phyloP scores from a whole-genome alignment of 2,329 filamentous ascomycete species.

The Colletotrichum chrysophilum region DNA sequence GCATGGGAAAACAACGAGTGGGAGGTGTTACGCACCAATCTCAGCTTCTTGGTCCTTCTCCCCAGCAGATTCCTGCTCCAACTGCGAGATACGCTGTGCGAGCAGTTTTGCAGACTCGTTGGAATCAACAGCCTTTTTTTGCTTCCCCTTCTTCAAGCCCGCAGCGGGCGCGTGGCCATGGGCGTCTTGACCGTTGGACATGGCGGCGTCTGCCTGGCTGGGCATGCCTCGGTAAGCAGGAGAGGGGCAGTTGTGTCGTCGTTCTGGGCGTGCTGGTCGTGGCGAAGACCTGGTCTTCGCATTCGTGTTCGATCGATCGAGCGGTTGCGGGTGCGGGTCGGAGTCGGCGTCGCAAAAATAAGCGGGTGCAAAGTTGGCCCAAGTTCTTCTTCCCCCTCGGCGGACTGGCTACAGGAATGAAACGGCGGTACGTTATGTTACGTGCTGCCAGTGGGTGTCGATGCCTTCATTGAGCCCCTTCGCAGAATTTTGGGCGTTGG shows the following conservation, averaged over 20 bases:
- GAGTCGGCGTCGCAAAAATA: conserved; percentile 15
- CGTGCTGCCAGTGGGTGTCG: background rate
- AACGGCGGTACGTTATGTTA: background rate
- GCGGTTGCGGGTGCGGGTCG: background rate
- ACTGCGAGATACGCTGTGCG: conserved; percentile 90
- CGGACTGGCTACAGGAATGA: background rate
- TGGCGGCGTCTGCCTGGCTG: conserved; percentile 45
- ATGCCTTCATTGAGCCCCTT: conserved; percentile 11
- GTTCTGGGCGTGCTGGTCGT: conserved; percentile 4
- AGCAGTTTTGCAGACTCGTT: conserved; percentile 91
- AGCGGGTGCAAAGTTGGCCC: conserved; percentile 1
- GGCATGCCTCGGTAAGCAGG: conserved; percentile 34
- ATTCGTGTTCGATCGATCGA: conserved; percentile 19
- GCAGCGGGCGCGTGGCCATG: conserved; percentile 43
- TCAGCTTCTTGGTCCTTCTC: conserved; percentile 96
- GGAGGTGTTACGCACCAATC: conserved; percentile 68
- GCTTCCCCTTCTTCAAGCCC: conserved; percentile 78
- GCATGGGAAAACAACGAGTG: conserved; percentile 4
- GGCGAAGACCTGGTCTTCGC: conserved; percentile 13
- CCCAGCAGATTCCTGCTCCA: conserved; percentile 90
- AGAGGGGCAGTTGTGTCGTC: background rate
- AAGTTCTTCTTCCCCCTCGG: background rate
- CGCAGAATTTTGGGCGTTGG: conserved; percentile 3
- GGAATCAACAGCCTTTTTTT: conserved; percentile 83
- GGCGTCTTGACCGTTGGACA: conserved; percentile 46